A percentile compares a stretch with the other conserved stretches of the same genome.
phyloP scores from a whole-genome alignment of 495 filamentous ascomycete genomes.

The Penicillium chermesinum region DNA sequence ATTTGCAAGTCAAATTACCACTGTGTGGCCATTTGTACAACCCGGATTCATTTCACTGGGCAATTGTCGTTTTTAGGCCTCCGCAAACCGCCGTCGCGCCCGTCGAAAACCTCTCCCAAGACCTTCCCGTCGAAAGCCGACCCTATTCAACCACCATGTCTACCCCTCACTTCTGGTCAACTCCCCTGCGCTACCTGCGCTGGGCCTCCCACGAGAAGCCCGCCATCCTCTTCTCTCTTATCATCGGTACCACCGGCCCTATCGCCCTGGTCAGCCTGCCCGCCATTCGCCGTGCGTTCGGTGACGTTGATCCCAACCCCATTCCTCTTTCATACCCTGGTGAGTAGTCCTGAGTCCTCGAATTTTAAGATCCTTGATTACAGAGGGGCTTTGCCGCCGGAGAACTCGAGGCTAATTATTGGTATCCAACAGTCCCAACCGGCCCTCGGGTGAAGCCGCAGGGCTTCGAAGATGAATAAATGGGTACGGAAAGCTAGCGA shows the following conservation, averaged over 20 bases:
- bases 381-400: neutral
- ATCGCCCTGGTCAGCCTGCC: conserved; percentile 61
- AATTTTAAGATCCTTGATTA: neutral
- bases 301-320: conserved; percentile 61
- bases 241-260: conserved; percentile 69
- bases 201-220: conserved; percentile 85
- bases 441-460: conserved; percentile 65
- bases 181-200: conserved; percentile 74
- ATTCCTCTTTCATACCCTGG: conserved; percentile 90
- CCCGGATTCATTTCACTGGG: conserved; percentile 2
- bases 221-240: conserved; percentile 76
- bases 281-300: conserved; percentile 61
- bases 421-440: conserved; percentile 56
- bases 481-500: neutral
- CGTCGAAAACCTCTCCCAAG: conserved; percentile 11
- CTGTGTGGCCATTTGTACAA: conserved; percentile 5
- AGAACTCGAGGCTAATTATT: conserved; percentile 5
- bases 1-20: conserved; percentile 6
- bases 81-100: conserved; percentile 4
- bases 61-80: neutral
- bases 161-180: conserved; percentile 73
- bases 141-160: conserved; percentile 48
- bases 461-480: conserved; percentile 70
- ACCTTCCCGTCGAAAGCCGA: conserved; percentile 10
- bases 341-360: conserved; percentile 38